Percentiles rank a stretch among this genome's conserved stretches.
Evolutionary conservation across 305 asterid genomes (phyloP).

Genomic region (Rubia peregrina): DNA sequence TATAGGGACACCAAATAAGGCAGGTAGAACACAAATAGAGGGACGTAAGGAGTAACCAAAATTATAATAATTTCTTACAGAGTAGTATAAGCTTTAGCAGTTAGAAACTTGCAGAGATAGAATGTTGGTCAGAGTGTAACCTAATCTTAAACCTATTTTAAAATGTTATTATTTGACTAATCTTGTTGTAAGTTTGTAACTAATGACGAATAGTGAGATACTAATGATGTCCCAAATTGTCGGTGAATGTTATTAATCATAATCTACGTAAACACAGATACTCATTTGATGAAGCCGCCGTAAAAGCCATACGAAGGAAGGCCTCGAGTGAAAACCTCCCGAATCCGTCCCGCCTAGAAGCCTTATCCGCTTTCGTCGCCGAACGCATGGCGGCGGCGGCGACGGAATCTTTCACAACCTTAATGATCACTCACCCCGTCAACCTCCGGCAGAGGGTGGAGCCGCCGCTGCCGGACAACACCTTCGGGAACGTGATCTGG

Average conservation of each 20-base stretch:
- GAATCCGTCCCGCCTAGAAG: constrained; percentile 23
- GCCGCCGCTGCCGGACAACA: constrained; percentile 16
- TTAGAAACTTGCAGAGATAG: too few relatives aligned
- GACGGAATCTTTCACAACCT: background rate
- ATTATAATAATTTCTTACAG: too few relatives aligned
- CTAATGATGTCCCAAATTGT: too few relatives aligned
- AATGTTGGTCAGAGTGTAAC: too few relatives aligned
- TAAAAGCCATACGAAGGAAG: constrained; percentile 2
- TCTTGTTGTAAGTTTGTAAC: too few relatives aligned
- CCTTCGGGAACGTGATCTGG: constrained; percentile 23
- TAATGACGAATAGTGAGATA: background rate
- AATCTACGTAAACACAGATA: background rate
- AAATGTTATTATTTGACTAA: too few relatives aligned
- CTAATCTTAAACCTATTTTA: too few relatives aligned
- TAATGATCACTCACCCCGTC: constrained; percentile 21
- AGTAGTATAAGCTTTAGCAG: too few relatives aligned
- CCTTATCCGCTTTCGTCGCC: constrained; percentile 21
- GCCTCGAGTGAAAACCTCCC: constrained; percentile 11
- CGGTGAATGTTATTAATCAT: too few relatives aligned
- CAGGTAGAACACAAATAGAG: too few relatives aligned
- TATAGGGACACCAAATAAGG: too few relatives aligned
- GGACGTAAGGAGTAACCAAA: too few relatives aligned
- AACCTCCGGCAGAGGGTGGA: constrained; percentile 17
- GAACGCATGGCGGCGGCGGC: constrained; percentile 11
- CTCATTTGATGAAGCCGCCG: constrained; percentile 13